Evolutionary conservation across 2,329 filamentous ascomycete genomes (phyloP).

Genomic region (Fusarium sacchari): DNA sequence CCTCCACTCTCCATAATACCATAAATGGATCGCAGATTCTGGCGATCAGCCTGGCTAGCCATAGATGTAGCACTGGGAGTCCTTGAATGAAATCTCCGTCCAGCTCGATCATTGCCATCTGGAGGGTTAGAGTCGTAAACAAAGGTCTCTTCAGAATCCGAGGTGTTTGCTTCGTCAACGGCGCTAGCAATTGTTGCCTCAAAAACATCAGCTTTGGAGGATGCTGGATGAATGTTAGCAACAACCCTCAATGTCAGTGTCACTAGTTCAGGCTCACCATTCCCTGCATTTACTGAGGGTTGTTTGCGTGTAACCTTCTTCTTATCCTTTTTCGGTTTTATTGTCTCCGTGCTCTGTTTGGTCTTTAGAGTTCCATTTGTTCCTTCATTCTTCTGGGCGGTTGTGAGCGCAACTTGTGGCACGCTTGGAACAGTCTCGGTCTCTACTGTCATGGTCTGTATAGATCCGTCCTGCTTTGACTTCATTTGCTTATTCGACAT

Average conservation of each 20-base stretch:
- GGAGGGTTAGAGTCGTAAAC: conserved; percentile 98
- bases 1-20: conserved; percentile 70
- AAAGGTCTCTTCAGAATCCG: conserved; percentile 97
- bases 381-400: conserved; percentile 71
- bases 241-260: background rate
- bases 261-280: conserved; percentile 61
- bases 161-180: conserved; percentile 94
- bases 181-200: conserved; percentile 96
- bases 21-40: conserved; percentile 72
- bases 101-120: conserved; percentile 65
- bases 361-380: conserved; percentile 78
- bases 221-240: conserved; percentile 32
- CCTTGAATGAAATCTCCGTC: conserved; percentile 87
- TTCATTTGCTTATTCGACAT: conserved; percentile 74
- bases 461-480: conserved; percentile 78
- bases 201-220: conserved; percentile 94
- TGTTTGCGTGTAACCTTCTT: conserved; percentile 82
- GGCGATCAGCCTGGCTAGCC: conserved; percentile 72
- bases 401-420: conserved; percentile 80
- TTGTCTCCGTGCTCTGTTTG: conserved; percentile 94
- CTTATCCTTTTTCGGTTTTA: conserved; percentile 92
- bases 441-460: conserved; percentile 95
- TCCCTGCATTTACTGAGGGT: conserved; percentile 74
- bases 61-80: conserved; percentile 94
- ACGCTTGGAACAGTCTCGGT: conserved; percentile 95